Evolutionary conservation across 108 stramenopile species (phyloP).

Genomic region (Seminavis robusta): DNA sequence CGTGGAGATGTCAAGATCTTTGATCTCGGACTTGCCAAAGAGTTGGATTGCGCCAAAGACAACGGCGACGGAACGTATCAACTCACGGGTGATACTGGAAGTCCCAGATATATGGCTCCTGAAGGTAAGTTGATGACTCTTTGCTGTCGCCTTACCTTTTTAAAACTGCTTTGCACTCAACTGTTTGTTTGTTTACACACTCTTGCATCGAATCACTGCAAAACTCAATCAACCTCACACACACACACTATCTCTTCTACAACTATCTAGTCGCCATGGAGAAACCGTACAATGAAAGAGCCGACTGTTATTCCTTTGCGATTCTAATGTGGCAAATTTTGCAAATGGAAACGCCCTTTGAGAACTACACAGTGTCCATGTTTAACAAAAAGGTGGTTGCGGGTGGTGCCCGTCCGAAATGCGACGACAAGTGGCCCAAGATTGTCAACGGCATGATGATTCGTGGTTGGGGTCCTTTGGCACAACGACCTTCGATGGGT

Average conservation of each 20-base stretch:
- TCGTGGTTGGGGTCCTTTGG: slow-evolving; percentile 47
- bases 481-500: slow-evolving; percentile 56
- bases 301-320: slow-evolving; percentile 82
- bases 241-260: not conserved
- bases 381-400: slow-evolving; percentile 51
- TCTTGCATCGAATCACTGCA: no score
- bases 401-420: slow-evolving; percentile 42
- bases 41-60: slow-evolving; percentile 23
- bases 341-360: slow-evolving; percentile 63
- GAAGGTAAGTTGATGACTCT: slow-evolving; percentile 24
- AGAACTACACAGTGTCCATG: slow-evolving; percentile 53
- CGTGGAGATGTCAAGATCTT: slow-evolving; percentile 58
- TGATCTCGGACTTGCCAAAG: slow-evolving; percentile 71
- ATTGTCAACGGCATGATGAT: slow-evolving; percentile 51
- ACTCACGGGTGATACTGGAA: slow-evolving; percentile 73
- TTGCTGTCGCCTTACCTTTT: no score
- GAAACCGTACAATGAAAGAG: slow-evolving; percentile 82
- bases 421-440: slow-evolving; percentile 21
- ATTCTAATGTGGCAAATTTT: slow-evolving; percentile 85
- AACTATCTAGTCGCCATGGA: slow-evolving; percentile 39
- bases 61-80: slow-evolving; percentile 56
- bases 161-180: no score
- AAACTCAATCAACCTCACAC: not conserved
- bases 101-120: slow-evolving; percentile 53
- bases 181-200: no score